Conservation (phyloP, 441 rosid genomes). For the Erodium chrysanthum region DNA sequence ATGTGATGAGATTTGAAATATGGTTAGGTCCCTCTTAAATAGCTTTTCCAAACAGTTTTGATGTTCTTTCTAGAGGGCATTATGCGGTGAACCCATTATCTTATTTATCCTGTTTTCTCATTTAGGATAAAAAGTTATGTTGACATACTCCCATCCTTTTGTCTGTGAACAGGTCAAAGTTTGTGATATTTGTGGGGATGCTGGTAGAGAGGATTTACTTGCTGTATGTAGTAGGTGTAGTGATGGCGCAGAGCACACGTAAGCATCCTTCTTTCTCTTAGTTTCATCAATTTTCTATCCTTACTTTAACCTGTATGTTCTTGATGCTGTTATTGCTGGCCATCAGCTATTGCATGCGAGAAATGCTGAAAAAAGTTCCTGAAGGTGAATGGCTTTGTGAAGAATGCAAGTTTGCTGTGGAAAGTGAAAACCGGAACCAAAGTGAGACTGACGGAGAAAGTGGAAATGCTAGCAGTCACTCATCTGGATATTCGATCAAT, state of each 20-base stretch:
- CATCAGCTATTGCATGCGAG: constrained; percentile 92
- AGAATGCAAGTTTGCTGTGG: constrained; percentile 74
- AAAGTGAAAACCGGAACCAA: constrained; percentile 54
- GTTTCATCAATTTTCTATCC: constrained; percentile 13
- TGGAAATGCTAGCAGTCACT: constrained; percentile 11
- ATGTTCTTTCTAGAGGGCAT: constrained; percentile 1
- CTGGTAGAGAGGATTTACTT: constrained; percentile 92
- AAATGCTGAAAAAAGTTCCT: constrained; percentile 75
- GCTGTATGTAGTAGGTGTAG: constrained; percentile 83
- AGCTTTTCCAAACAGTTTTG: background rate
- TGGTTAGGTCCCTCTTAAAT: background rate
- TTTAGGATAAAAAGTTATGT: background rate
- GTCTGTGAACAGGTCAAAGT: constrained; percentile 76
- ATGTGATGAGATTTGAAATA: background rate
- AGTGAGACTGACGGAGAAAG: constrained; percentile 37
- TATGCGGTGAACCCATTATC: background rate
- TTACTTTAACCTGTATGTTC: constrained; percentile 5
- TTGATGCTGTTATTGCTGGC: constrained; percentile 14
- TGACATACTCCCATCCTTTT: constrained; percentile 12
- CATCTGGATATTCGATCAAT: background rate
- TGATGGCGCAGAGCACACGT: constrained; percentile 99
- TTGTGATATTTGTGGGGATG: constrained; percentile 98
- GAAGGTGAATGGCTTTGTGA: constrained; percentile 96
- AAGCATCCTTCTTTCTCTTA: constrained; percentile 27
- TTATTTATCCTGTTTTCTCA: background rate